Base-by-base conservation (phyloP, 768 basidiomycete species). In the Boletus pseudo-olivaceus region DNA sequence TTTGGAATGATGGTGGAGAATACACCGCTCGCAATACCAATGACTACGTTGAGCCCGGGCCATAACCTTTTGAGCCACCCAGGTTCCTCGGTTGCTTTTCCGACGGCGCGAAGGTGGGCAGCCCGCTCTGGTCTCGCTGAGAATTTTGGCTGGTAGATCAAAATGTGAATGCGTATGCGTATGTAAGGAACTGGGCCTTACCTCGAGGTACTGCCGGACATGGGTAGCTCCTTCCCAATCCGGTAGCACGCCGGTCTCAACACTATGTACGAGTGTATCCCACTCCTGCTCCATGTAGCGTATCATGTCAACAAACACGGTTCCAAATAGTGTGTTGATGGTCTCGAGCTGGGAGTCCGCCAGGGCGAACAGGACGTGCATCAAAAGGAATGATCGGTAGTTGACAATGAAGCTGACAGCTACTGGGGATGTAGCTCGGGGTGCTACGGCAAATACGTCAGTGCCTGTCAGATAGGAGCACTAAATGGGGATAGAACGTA, bases 311-410 rank as follows among this genome's bases (percentile, higher is more conserved):
- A 67, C 6, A 14, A 66, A 62, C 2, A 58, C 43, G 27, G 53
- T 62, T 9, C 49, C 53, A 42, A 57, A 67, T 4, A 65, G 26
- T 0, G 58, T 57, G 33, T 47, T 56, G 26, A 60, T 48, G n/a
- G 54, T 62, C 29, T 63, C 64, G 4, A 63, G 51, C 15, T 48
- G 41, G 2, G 42, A 14, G 7, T 66, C 60, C 5, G 53, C 54
- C 27, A 66, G 56, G n/a, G 60, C 62, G 35, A 67, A 66, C n/a
- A 64, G 26, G 39, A 43, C 20, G 17, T 67, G 62, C 53, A 54
- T 58, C 27, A 67, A 52, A 39, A 67, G 55, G 30, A 58, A 65
- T 7, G 61, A 57, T 14, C 54, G 42, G 33, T 66, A 62, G 30
- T 58, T 53, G 19, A 15, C 20, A 23, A 67, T 59, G 45, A 65